Evolutionary conservation across 2,329 filamentous ascomycete species (phyloP).

Genomic region (Colletotrichum acutatum): DNA sequence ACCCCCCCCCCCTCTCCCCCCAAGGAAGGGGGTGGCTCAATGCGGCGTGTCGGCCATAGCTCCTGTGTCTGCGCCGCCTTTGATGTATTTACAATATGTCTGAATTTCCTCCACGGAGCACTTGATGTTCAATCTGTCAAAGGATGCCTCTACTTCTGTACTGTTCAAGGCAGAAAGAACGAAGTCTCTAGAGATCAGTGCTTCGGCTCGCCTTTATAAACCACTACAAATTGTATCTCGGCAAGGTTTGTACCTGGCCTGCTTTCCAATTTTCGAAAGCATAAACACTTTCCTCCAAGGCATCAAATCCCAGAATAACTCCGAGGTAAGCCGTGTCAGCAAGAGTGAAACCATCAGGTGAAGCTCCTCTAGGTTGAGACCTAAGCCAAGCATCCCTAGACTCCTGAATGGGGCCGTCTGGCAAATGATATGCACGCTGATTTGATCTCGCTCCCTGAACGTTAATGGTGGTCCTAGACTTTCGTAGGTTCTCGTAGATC

Average conservation of each 20-base stretch:
- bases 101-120: no score
- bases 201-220: not conserved
- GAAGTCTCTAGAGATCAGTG: no score
- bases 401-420: constrained; percentile 22
- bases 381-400: constrained; percentile 22
- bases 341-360: not conserved
- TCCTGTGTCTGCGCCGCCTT: no score
- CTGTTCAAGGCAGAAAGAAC: no score
- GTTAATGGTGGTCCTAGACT: constrained; percentile 9
- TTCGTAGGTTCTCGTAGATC: constrained; percentile 20
- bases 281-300: not conserved
- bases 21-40: no score
- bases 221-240: not conserved
- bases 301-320: not conserved
- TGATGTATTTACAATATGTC: no score
- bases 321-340: not conserved
- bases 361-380: not conserved
- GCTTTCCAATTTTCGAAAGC: not conserved
- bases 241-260: not conserved
- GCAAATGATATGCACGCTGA: constrained; percentile 21
- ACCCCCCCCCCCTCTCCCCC: no score
- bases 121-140: no score
- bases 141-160: no score
- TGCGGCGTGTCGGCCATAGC: no score
- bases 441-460: constrained; percentile 14